Evolutionary conservation across 1,139 yeast genomes (phyloP), one percentile per base, ranked within the genome.

Genomic region (Magnusiomyces sp.): DNA sequence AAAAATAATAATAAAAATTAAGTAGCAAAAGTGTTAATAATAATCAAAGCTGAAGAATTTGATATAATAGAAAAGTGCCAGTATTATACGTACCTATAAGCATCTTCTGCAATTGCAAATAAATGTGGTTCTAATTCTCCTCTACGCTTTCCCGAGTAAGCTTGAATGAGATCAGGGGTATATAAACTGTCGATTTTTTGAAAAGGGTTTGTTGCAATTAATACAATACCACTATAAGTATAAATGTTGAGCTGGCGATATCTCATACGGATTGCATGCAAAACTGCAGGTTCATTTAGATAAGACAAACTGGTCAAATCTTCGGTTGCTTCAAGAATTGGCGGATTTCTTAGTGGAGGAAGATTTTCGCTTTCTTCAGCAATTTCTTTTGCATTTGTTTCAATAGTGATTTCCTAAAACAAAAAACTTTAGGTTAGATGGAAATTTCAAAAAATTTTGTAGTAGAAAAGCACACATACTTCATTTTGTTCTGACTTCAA

Each of bases 31-130:
- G 37, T 34, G n/a, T n/a, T n/a, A n/a, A n/a, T 34, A 34, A 14
- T 34, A 34, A 34, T 13, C n/a, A 34, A 34, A 31, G 34, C 17
- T 14, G n/a, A 38, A n/a, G 14, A 34, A 4, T 5, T n/a, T n/a
- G 7, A 13, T 31, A 19, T 23, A 23, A 4, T 23, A 7, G 4
- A 23, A 17, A 11, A 39, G 23, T n/a, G 19, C n/a, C 34, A 40
- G 19, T n/a, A 33, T n/a, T 31, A 5, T 2, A 34, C 39, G 31
- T 42, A 42, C 58, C 65, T 75, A 65, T 89, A 90, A n/a, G 98
- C 97, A 62, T 92, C 97, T 67, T 92, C 97, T 19, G 98, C 98
- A 62, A 92, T 92, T 48, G 97, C 97, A 66, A 92, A 92, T 64
- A 92, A 75, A 73, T 92, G 98, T 2, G 98, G 98, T 60, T 90